Base-by-base conservation (phyloP, 1,139 yeast species). In the Sugiyamaella grinbergsii region DNA sequence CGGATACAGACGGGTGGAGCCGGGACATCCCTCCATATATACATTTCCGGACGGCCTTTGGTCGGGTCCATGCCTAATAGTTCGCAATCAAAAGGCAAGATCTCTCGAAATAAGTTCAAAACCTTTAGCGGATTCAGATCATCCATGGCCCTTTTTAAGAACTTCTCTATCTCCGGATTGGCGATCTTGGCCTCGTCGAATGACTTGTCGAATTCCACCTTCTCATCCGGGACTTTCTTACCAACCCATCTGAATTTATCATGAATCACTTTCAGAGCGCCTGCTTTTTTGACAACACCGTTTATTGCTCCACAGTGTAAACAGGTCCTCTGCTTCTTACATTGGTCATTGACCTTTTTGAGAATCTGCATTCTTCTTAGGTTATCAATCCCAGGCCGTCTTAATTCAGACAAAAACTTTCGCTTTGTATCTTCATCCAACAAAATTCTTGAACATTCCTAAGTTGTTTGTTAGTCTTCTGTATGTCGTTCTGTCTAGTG, bases 1-100 rank as follows among this genome's bases (percentile, higher is more conserved):
- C 99, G 81, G 51, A 94, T 93, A 76, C 98, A 94, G 19, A 94
- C 97, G 0, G 99, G 99, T 0, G 99, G 98, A 0, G 98, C 98
- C 0, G 98, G 98, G 50, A 94, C 77, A 67, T 91, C 94, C 63
- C 96, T 79, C 99, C 98, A 94, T 42, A 94, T 81, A 68, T 91
- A 93, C 80, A 86, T 89, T 69, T 93, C 98, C 1, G 98, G 98
- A 58, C 98, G 78, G 36, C 98, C 97, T 58, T 82, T 78, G 3
- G 87, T 77, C 1, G 97, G 81, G 66, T 93, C 95, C 58, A 94
- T 82, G 47, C 98, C 99, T 36, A 94, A 73, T 31, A 94, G 75
- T 67, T 91, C 98, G 71, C 97, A 91, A 64, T 94, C 98, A 37
- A 81, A 78, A 0, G 97, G 91, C 22, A 80, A 71, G 42, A 94